Conservation (phyloP, 2,329 filamentous ascomycete species). For the Exutisphaerella laricina region DNA sequence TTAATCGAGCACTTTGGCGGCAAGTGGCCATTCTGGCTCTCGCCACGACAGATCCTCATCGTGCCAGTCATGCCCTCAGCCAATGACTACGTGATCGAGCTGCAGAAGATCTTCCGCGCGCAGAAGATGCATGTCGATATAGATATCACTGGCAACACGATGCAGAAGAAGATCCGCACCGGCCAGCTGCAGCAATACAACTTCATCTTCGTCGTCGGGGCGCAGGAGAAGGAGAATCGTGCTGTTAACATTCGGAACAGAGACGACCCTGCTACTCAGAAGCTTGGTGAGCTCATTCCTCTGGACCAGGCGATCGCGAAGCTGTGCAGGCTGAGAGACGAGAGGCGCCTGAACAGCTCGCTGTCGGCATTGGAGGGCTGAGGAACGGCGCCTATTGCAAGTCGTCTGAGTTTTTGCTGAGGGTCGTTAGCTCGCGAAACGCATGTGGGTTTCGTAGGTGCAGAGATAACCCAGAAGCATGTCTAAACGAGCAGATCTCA, state of each 20-base stretch:
- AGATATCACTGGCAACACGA: constrained; percentile 69
- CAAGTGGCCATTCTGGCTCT: constrained; percentile 87
- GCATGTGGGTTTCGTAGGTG: no score
- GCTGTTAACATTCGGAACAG: constrained; percentile 1
- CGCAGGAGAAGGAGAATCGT: constrained; percentile 50
- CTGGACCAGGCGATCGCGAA: constrained; percentile 54
- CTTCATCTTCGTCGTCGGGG: constrained; percentile 69
- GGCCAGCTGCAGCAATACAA: constrained; percentile 78
- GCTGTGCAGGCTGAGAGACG: constrained; percentile 43
- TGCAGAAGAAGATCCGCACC: constrained; percentile 84
- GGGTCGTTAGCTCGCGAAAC: no score
- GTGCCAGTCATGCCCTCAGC: constrained; percentile 70
- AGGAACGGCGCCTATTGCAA: no score
- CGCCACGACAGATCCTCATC: constrained; percentile 73
- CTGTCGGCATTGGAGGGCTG: no score
- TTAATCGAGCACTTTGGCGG: constrained; percentile 78
- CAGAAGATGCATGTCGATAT: constrained; percentile 66
- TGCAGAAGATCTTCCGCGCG: constrained; percentile 59
- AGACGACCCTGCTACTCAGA: constrained; percentile 52
- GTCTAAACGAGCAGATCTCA: no score
- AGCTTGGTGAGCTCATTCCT: constrained; percentile 56
- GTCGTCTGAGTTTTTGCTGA: no score
- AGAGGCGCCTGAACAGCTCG: constrained; percentile 34
- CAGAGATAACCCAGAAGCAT: no score
- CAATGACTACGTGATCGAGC: constrained; percentile 69